Evolutionary conservation across 2,329 filamentous ascomycete species (phyloP).

Genomic region (Colletotrichum sp.): DNA sequence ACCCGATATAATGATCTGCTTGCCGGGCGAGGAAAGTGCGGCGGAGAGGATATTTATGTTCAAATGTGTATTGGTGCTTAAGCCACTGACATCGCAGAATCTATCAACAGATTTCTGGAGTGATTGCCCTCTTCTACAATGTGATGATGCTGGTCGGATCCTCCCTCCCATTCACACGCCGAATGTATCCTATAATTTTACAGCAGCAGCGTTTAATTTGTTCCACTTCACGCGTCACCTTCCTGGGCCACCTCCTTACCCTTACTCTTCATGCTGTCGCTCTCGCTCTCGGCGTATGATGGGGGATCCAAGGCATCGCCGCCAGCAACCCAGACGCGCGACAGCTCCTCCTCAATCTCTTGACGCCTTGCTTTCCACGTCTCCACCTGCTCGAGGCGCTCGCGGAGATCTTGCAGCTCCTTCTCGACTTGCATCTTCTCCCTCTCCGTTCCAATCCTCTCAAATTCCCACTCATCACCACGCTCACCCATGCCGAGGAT

Average conservation of each 20-base stretch:
- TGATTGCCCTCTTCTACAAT: not conserved
- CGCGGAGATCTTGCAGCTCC: slow-evolving; percentile 83
- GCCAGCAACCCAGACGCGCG: slow-evolving; percentile 63
- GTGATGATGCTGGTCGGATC: not conserved
- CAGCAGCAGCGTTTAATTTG: not conserved
- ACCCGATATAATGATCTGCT: not conserved
- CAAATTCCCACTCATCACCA: slow-evolving; percentile 89
- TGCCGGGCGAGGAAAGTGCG: not conserved
- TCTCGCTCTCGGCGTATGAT: slow-evolving; percentile 39
- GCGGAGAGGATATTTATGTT: not conserved
- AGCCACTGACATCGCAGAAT: not conserved
- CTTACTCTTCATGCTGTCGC: slow-evolving; percentile 10
- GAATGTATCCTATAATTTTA: not conserved
- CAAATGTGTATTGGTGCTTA: not conserved
- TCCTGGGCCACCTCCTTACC: slow-evolving; percentile 10
- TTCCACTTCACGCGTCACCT: not conserved
- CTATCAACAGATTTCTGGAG: slow-evolving; percentile 6
- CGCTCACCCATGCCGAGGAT: slow-evolving; percentile 80
- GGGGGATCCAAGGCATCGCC: slow-evolving; percentile 55
- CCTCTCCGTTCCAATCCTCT: slow-evolving; percentile 89
- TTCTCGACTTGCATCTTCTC: slow-evolving; percentile 95
- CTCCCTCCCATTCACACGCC: not conserved
- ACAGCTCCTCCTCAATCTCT: slow-evolving; percentile 85
- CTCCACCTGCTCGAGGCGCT: slow-evolving; percentile 80
- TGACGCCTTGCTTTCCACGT: slow-evolving; percentile 79